Base-by-base conservation (phyloP, 306 rosid genomes). In the Quillaja saponaria region DNA sequence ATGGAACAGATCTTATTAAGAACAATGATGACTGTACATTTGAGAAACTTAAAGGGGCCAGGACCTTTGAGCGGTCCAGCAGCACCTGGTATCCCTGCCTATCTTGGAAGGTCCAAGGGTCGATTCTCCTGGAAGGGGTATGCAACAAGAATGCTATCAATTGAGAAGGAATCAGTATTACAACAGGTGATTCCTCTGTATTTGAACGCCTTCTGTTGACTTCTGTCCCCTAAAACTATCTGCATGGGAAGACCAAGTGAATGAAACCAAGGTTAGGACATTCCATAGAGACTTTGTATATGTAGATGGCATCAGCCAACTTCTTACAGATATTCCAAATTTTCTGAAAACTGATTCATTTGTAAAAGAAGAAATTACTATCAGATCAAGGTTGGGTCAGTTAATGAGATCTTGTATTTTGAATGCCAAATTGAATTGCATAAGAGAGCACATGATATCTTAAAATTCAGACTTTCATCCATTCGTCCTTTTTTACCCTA, bases 151-250 rank as follows among this genome's bases (percentile, higher is more conserved):
- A 96, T 82, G 55, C 75, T 69, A 56, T 88, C 96, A 41, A 59
- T 83, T 34, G 98, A 79, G 77, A 92, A 88, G 63, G 96, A 92
- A 63, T 95, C 97, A 0, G 97, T 80, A 71, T 91, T 88, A 54
- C 86, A 91, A 72, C 95, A 91, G 63, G 96, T 82, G 61, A 82
- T 86, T 77, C 96, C 98, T 49, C 87, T 86, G 85, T 88, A 84
- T 67, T 88, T 88, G 79, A 88, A 91, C 38, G 95, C 96, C 68
- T 88, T 90, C 67, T 86, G 96, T 69, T 68, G 76, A 57, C 98
- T 91, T 77, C 83, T 88, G 71, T 91, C 96, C 62, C 90, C 95
- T 47, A 86, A 64, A 13, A 86, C 82, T 71, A 91, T 86, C 96
- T 88, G 88, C 78, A 77, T 64, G 72, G 54, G 37, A 49, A 61